Percentiles rank a stretch among this genome's conserved stretches.
Evolutionary conservation across 495 filamentous ascomycete species (phyloP).

Genomic region (Rusavskia elegans): DNA sequence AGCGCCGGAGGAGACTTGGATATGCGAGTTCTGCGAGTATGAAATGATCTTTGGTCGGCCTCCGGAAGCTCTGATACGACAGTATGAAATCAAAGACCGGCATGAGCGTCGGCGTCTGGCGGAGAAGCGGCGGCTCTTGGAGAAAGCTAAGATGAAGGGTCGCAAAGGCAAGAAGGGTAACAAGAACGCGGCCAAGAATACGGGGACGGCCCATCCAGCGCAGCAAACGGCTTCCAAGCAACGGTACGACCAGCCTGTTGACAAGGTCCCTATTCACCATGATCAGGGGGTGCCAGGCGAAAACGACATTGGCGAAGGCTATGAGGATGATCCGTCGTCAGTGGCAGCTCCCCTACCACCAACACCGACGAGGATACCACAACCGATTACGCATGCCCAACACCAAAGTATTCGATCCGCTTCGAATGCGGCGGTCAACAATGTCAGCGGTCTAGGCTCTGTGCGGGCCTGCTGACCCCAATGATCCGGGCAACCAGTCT

Average conservation of each 20-base stretch:
- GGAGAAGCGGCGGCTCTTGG: constrained; percentile 69
- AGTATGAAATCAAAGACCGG: constrained; percentile 90
- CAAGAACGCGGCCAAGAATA: constrained; percentile 46
- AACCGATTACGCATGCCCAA: constrained; percentile 4
- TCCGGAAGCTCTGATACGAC: constrained; percentile 69
- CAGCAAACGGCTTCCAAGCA: constrained; percentile 23
- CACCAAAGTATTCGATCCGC: constrained; percentile 3
- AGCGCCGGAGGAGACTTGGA: constrained; percentile 66
- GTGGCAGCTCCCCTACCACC: constrained; percentile 21
- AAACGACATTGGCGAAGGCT: constrained; percentile 36
- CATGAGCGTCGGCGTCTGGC: constrained; percentile 65
- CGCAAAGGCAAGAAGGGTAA: constrained; percentile 63
- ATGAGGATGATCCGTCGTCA: constrained; percentile 33
- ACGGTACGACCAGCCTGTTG: constrained; percentile 29
- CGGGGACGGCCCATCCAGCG: constrained; percentile 12
- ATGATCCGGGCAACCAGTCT: not conserved
- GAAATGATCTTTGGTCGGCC: constrained; percentile 72
- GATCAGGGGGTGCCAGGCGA: constrained; percentile 33
- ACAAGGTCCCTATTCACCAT: constrained; percentile 24
- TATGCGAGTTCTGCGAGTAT: constrained; percentile 88
- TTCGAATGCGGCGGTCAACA: not conserved
- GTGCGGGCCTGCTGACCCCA: not conserved
- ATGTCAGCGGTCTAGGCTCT: not conserved
- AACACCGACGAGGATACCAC: constrained; percentile 12
- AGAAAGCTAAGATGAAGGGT: constrained; percentile 92